Base-by-base conservation (phyloP, 345 rosid species). In the Acer saccharum region DNA sequence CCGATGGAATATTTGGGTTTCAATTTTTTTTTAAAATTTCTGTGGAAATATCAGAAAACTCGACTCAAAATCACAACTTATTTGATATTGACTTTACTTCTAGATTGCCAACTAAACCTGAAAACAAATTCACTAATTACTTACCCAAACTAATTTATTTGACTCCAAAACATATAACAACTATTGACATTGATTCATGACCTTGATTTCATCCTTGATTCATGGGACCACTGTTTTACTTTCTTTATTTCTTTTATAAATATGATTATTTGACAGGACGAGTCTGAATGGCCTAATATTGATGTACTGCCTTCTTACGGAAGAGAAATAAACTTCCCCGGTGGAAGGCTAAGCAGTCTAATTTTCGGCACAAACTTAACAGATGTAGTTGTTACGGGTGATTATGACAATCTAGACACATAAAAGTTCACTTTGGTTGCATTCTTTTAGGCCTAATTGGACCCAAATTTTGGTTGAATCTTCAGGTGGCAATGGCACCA, bases 351-450 rank as follows among this genome's bases (percentile, higher is more conserved):
- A 74, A 74, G 84, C 65, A 84, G 94, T 84, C 91, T 95, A 16
- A 81, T 92, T 60, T 90, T 83, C 35, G 99, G 97, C 11, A 81
- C 93, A 17, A 93, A 95, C 73, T 90, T 95, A 72, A 89, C 89
- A 0, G 99, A 92, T 39, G 92, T 93, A n/a, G 90, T 93, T 21
- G 81, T 93, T 65, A 92, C 99, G 18, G 98, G 97, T 90, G 83
- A 60, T 23, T 16, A 54, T 55, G 10, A 13, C 0, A 18, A 52
- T 57, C n/a, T 68, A 44, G 23, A 43, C 25, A 60, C 3, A 60
- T 60, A n/a, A 60, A 60, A 2, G 2, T 35, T 14, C 4, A 58
- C 21, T 18, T 7, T 58, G 10, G 20, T 60, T 7, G 27, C 64
- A 60, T 1, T 20, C 8, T 60, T 60, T 60, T n/a, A 54, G 58